These are phyloP conservation scores for Ophiostoma triangulosporum DNA, from an alignment of 2,329 filamentous ascomycete species.

Conservation along the genomic window DNA sequence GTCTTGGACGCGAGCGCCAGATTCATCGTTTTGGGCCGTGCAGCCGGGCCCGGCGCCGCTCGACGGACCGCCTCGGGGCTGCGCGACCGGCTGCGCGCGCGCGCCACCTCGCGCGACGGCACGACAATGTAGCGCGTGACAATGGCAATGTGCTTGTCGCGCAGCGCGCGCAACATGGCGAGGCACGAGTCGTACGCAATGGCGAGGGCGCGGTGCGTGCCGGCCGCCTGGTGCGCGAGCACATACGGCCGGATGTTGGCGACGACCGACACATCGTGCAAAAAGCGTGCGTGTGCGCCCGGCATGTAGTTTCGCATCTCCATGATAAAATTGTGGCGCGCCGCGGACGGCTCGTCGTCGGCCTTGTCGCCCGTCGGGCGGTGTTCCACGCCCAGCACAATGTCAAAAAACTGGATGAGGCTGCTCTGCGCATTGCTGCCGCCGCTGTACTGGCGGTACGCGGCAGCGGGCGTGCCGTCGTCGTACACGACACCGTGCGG, in stretches of 20 bases:
- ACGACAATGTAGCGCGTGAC: constrained; percentile 92
- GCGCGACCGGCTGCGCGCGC: constrained; percentile 47
- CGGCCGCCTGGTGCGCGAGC: constrained; percentile 31
- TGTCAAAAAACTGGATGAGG: constrained; percentile 93
- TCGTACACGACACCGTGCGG: constrained; percentile 83
- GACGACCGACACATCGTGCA: constrained; percentile 63
- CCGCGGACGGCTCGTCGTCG: constrained; percentile 19
- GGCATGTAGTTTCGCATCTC: constrained; percentile 99
- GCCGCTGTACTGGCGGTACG: constrained; percentile 75
- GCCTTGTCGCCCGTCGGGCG: constrained; percentile 69
- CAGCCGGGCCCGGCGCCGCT: constrained; percentile 3
- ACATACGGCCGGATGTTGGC: constrained; percentile 85
- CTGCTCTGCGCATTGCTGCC: constrained; percentile 97
- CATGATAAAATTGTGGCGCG: constrained; percentile 75
- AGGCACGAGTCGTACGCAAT: constrained; percentile 86
- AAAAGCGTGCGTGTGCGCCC: constrained; percentile 76
- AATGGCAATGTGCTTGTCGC: constrained; percentile 92
- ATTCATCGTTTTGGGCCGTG: constrained; percentile 11
- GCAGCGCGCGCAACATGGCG: constrained; percentile 52
- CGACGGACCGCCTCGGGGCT: constrained; percentile 33
- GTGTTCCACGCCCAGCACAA: constrained; percentile 80
- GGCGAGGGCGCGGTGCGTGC: constrained; percentile 49
- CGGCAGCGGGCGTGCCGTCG: constrained; percentile 46
- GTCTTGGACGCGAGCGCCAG: constrained; percentile 6
- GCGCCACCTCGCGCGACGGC: constrained; percentile 58